These are phyloP conservation scores for Myriangium duriaei DNA, from an alignment of 2,329 filamentous ascomycete genomes.

Conservation along the genomic window DNA sequence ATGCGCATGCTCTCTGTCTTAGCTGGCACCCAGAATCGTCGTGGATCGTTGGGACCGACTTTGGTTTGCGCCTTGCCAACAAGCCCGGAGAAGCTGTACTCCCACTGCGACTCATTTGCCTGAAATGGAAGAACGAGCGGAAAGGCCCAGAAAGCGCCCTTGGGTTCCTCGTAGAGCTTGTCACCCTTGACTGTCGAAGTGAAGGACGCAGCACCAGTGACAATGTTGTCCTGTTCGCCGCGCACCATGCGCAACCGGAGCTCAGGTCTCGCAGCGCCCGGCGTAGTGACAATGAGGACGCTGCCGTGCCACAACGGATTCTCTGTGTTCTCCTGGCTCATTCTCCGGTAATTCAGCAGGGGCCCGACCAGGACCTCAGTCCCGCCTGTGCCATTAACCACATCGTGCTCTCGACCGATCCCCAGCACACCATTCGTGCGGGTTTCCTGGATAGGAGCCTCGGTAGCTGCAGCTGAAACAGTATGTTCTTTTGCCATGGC, in stretches of 20 bases:
- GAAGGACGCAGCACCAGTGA: constrained; percentile 14
- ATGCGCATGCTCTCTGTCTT: constrained; percentile 53
- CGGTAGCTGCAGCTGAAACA: constrained; percentile 4
- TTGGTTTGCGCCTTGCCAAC: constrained; percentile 20
- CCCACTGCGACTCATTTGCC: constrained; percentile 63
- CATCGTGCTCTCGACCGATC: constrained; percentile 10
- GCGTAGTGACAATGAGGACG: constrained; percentile 67
- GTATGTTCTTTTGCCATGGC: constrained; percentile 6
- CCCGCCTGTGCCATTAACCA: constrained; percentile 21
- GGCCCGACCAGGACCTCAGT: constrained; percentile 57
- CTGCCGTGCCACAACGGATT: constrained; percentile 64
- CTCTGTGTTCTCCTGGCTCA: constrained; percentile 42
- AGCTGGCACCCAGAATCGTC: constrained; percentile 46
- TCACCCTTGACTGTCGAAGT: constrained; percentile 31
- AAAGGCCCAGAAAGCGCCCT: constrained; percentile 49
- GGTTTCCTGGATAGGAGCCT: constrained; percentile 2
- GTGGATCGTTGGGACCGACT: constrained; percentile 17
- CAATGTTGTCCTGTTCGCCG: constrained; percentile 22
- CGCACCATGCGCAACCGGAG: constrained; percentile 47
- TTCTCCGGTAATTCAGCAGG: constrained; percentile 64
- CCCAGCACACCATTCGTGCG: constrained; percentile 1
- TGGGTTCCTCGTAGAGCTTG: constrained; percentile 48
- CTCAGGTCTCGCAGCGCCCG: constrained; percentile 50
- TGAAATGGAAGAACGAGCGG: constrained; percentile 50
- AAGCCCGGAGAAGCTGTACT: constrained; percentile 60